Conservation (phyloP, 306 rosid species). For the Vigna unguiculata region DNA sequence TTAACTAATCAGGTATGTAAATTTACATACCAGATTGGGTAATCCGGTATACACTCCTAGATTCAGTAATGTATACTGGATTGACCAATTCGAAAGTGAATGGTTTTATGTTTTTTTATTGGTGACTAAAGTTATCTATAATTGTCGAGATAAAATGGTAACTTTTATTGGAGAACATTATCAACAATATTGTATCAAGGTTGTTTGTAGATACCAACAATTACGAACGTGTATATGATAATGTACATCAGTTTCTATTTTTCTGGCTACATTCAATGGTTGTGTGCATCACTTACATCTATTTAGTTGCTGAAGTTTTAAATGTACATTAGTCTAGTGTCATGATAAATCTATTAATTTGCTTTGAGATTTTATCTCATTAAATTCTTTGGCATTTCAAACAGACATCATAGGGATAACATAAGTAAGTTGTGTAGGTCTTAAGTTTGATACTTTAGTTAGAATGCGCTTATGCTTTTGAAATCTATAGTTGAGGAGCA, state of each 20-base stretch:
- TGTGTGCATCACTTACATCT: background rate
- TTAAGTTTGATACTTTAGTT: slow-evolving; percentile 4
- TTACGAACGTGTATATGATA: background rate
- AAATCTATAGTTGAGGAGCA: background rate
- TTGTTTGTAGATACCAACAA: background rate
- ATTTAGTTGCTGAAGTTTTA: background rate
- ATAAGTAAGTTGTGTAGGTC: slow-evolving; percentile 8
- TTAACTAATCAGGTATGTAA: too few relatives aligned
- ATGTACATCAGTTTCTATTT: background rate
- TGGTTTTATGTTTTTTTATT: background rate
- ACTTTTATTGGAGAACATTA: background rate
- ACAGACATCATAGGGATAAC: slow-evolving; percentile 6
- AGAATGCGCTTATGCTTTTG: slow-evolving; percentile 14
- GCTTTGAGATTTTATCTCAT: slow-evolving; percentile 24
- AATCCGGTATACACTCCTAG: too few relatives aligned
- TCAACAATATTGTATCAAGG: background rate
- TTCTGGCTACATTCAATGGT: background rate
- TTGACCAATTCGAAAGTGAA: too few relatives aligned
- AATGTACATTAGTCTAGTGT: background rate
- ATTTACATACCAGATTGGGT: too few relatives aligned
- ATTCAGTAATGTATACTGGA: too few relatives aligned
- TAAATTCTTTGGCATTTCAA: background rate
- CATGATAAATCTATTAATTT: background rate
- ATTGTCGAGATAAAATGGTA: background rate
- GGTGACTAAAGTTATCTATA: background rate